Base-by-base conservation (phyloP, 257 asterid genomes). In the Paraleonurus japonicus region DNA sequence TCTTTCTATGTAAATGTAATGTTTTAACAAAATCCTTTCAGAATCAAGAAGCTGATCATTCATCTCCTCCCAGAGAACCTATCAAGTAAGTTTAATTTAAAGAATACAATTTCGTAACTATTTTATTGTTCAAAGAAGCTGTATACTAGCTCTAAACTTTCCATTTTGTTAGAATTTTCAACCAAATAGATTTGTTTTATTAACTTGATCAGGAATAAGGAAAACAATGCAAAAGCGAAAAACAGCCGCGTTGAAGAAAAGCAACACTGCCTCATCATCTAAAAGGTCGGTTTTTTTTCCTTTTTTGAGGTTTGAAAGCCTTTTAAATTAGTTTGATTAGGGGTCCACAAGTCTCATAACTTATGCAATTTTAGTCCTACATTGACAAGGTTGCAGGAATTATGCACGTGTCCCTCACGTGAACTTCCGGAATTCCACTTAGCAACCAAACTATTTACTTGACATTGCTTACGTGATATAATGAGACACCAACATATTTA, bases 1-100 rank as follows among this genome's bases (percentile, higher is more conserved):
- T 23, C 41, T 57, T 75, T 76, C 30, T 53, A 10, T 39, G 20
- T 3, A 11, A 43, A 60, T 67, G 53, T 67, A 41, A 69, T 74
- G 72, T 70, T 12, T 65, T 68, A 72, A 48, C 63, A 20, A 78
- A 45, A 50, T 71, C 72, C 45, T 71, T 48, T 23, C 81, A 62
- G 87, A 74, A 80, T 65, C 70, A 37, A 69, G 83, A 27, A 61
- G 65, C 67, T 3, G 66, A 63, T 20, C 39, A 24, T 66, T 74
- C 70, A 50, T 72, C 84, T 69, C 73, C 70, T 54, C 30, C 77
- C 41, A 71, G 61, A 45, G 79, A 69, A 59, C 74, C 79, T 58
- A 50, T 58, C 74, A 75, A 64, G 93, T 87, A 77, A 87, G 93
- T 79, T 72, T 22, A 81, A 45, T 26, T 61, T 35, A 48, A 33